phyloP scores from a whole-genome alignment of 306 rosid genomes.

The peach (Prunus persica) region DNA sequence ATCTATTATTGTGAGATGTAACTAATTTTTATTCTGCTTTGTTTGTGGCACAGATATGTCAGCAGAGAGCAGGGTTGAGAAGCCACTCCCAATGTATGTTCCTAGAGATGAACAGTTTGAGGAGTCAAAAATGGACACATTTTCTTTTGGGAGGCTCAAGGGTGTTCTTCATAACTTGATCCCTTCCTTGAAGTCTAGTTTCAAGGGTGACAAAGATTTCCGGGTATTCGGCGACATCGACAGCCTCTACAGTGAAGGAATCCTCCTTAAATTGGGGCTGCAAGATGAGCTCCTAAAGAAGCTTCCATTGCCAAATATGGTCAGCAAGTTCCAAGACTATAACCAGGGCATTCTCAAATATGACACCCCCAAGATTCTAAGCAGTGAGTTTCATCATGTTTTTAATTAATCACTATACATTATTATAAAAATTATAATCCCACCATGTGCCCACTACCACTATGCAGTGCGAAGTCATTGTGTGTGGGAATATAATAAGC shows the following conservation, averaged over 20 bases:
- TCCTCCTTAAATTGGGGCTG: constrained; percentile 56
- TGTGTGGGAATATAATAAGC: not conserved
- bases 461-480: not conserved
- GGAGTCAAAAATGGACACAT: constrained; percentile 67
- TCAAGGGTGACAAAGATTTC: constrained; percentile 66
- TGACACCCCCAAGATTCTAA: constrained; percentile 72
- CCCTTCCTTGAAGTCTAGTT: constrained; percentile 66
- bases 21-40: not conserved
- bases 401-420: not conserved
- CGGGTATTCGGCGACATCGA: constrained; percentile 79
- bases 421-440: not conserved
- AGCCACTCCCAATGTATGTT: constrained; percentile 84
- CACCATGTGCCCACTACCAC: not conserved
- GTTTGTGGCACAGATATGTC: constrained; percentile 40
- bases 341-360: constrained; percentile 66
- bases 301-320: constrained; percentile 55
- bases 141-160: constrained; percentile 71
- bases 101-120: constrained; percentile 95
- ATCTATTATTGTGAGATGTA: no score
- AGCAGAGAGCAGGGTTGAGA: constrained; percentile 83
- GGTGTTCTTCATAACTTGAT: constrained; percentile 73
- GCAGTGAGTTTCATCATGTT: constrained; percentile 53
- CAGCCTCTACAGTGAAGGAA: constrained; percentile 75
- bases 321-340: constrained; percentile 54
- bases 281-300: constrained; percentile 70